Conservation (phyloP, 73 alveolate genomes). For the Blepharisma stoltei region DNA sequence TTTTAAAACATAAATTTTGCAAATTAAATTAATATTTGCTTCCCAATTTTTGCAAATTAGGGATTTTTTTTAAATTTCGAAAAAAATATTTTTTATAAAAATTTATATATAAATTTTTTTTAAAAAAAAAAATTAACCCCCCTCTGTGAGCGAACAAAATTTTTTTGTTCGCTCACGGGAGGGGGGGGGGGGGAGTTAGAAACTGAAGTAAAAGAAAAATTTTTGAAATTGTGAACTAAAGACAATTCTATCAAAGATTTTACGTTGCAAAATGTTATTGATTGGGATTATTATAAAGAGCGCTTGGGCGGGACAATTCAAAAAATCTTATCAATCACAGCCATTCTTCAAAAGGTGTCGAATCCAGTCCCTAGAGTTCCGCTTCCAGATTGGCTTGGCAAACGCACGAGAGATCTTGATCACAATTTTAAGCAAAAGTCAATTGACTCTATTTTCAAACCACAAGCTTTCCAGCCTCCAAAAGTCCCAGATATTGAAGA, state of each 20-base stretch:
- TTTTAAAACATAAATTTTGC: no score
- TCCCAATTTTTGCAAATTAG: no score
- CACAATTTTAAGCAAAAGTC: not conserved
- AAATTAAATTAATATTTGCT: no score
- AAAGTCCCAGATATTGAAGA: slow-evolving; percentile 13
- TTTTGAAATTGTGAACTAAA: slow-evolving; percentile 95
- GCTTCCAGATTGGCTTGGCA: slow-evolving; percentile 83
- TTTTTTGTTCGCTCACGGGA: no score
- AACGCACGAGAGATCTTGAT: slow-evolving; percentile 3
- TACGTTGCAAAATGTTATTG: slow-evolving; percentile 95
- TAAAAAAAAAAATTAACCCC: no score
- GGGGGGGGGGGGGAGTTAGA: no score
- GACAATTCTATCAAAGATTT: slow-evolving; percentile 79
- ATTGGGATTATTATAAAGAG: slow-evolving; percentile 99
- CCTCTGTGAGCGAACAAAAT: no score
- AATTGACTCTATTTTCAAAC: not conserved
- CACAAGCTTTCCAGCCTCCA: not conserved
- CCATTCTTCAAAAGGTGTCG: slow-evolving; percentile 68
- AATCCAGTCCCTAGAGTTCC: slow-evolving; percentile 77
- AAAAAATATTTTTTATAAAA: no score
- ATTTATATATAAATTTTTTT: no score
- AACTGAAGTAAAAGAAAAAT: slow-evolving; percentile 80
- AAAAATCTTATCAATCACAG: slow-evolving; percentile 87
- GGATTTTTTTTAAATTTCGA: no score
- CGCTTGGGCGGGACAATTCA: slow-evolving; percentile 89